phyloP scores from a whole-genome alignment of 441 rosid genomes.

The Biscutella laevigata region DNA sequence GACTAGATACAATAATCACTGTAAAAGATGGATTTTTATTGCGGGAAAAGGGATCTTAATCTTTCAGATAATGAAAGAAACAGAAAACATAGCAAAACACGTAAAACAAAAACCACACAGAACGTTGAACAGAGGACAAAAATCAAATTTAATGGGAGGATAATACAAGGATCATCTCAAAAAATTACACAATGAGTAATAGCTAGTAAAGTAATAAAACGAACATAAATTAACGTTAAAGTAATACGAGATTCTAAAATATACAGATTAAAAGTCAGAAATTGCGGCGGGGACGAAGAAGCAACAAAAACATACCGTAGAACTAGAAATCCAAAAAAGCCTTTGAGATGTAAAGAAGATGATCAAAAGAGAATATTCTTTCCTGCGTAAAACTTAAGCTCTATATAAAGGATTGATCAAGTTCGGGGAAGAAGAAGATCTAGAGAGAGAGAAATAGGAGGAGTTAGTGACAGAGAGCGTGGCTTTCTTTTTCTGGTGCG shows the following conservation, averaged over 20 bases:
- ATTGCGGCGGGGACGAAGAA: slow-evolving; percentile 17
- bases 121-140: neutral
- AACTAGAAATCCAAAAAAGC: neutral
- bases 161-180: neutral
- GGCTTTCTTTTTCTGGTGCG: slow-evolving; percentile 29
- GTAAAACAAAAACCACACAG: neutral
- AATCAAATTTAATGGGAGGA: neutral
- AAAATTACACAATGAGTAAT: neutral
- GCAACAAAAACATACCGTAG: slow-evolving; percentile 14
- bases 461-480: slow-evolving; percentile 29
- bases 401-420: neutral
- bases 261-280: neutral
- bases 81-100: too few species aligned
- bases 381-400: neutral
- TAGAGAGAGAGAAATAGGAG: slow-evolving; percentile 18
- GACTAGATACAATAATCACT: neutral
- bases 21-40: neutral
- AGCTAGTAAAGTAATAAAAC: slow-evolving; percentile 3
- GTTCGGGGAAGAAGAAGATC: slow-evolving; percentile 2
- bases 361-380: too few species aligned
- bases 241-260: neutral
- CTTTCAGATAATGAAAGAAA: too few species aligned
- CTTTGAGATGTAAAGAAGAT: too few species aligned
- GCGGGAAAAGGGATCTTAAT: neutral
- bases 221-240: neutral